Base-by-base conservation (phyloP, 2,329 filamentous ascomycete species). In the Coleophoma cylindrospora region DNA sequence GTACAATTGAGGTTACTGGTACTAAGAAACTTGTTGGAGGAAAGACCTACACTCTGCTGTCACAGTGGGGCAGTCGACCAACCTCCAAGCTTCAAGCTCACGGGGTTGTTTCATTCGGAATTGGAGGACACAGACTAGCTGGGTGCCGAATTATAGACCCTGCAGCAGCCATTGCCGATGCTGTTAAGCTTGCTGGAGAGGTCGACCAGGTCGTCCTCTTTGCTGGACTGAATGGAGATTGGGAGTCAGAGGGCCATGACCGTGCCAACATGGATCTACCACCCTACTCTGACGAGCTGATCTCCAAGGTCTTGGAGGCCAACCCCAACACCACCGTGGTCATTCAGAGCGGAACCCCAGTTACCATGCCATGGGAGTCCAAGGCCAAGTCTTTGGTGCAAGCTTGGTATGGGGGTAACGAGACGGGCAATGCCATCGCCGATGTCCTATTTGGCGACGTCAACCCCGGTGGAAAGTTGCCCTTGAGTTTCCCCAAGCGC, bases 371-470 rank as follows among this genome's bases (percentile, higher is more conserved):
- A 3, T 80, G 77, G 77, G 64, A 70, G 4, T 57, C 68, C 37
- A 64, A 70, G 40, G 73, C 72, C 34, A 58, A 50, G 34, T 55
- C 60, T n/a, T 47, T 69, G 4, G 45, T 68, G 12, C 64, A 67
- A 50, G 64, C 62, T 27, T 61, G 58, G 82, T 86, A 84, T 56
- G 80, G 81, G 55, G 82, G 83, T 14, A 82, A 85, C 58, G 83
- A 86, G 65, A 76, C 79, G 17, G 83, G 82, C 2, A 83, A 84
- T 56, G 81, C 79, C 1, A 77, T 86, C 48, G 81, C 80, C 3
- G 81, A 86, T 56, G 74, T 85, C 0, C 68, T 86, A 2, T 80
- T 83, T 53, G 83, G 81, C 40, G 72, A 79, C 49, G 71, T 78
- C 45, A 85, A 82, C 56, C 83, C 82, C 1, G 38, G 75, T 52